Evolutionary conservation across 2,329 filamentous ascomycete species (phyloP), one percentile per base, ranked within the genome.

Genomic region (Trichoderma guizhouense): DNA sequence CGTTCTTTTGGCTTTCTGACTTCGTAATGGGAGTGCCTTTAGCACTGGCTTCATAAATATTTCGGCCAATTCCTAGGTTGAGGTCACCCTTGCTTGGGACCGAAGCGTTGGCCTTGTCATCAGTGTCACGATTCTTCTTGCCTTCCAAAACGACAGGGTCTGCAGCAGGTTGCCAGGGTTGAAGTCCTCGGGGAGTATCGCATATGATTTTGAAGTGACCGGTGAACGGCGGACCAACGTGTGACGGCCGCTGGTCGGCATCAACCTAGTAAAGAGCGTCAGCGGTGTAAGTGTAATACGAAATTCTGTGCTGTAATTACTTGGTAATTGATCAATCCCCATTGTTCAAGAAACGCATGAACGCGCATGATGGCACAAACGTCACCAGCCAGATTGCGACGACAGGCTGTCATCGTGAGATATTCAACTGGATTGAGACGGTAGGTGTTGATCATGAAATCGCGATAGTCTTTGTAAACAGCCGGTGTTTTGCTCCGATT

Each of bases 401-500:
- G 89, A 81, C 96, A 99, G 65, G 96, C 96, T 12, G 96, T 99
- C 69, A 99, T 95, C 6, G 96, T 99, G 70, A 99, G 87, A 79
- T 99, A 99, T 82, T 99, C 96, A 69, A 94, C 89, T 6, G 96
- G 96, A 80, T 98, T 99, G 71, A 99, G 85, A 47, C 96, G 92
- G 83, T 99, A 99, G 15, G 96, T 98, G 84, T 99, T 99, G 84
- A 99, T 94, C 96, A 99, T 99, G 80, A 99, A 99, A 80, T 99
- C 96, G 76, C 96, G 92, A 83, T 99, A 99, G 80, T 99, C 96
- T 83, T 98, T 98, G 86, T 99, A 99, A 26, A 98, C 93, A 63
- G 94, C 91, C 1, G 94, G 92, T 0, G 96, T 99, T 85, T 99
- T 99, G 90, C 96, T 98, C 78, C 96, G 92, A 83, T 99, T 99